Conservation (phyloP, 2,329 filamentous ascomycete genomes). For the Cyphellophora europaea region DNA sequence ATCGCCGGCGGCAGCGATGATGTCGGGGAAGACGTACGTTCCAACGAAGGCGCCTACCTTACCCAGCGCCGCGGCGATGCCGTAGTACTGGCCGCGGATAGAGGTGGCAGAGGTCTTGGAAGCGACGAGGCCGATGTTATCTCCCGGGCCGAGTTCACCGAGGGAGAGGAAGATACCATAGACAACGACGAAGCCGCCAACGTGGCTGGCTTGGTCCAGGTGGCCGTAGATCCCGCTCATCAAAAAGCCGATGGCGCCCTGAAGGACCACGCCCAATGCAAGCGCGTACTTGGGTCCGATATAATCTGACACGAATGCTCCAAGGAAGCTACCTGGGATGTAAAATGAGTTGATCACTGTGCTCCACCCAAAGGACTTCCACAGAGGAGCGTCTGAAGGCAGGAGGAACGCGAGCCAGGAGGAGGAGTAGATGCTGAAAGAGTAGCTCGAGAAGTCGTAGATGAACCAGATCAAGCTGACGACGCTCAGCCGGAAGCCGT, state of each 20-base stretch:
- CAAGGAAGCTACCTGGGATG: slow-evolving; percentile 69
- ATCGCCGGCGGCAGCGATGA: slow-evolving; percentile 52
- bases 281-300: slow-evolving; percentile 71
- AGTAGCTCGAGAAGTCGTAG: slow-evolving; percentile 77
- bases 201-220: slow-evolving; percentile 57
- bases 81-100: slow-evolving; percentile 69
- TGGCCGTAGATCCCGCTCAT: slow-evolving; percentile 72
- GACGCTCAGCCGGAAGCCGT: slow-evolving; percentile 61
- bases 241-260: slow-evolving; percentile 75
- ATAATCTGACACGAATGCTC: slow-evolving; percentile 67
- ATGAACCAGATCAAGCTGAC: slow-evolving; percentile 77
- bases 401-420: slow-evolving; percentile 52
- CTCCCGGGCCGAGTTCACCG: slow-evolving; percentile 75
- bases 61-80: slow-evolving; percentile 32
- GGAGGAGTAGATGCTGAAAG: slow-evolving; percentile 76
- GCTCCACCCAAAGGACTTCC: slow-evolving; percentile 78
- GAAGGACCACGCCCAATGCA: slow-evolving; percentile 58
- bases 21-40: slow-evolving; percentile 64
- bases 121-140: slow-evolving; percentile 82
- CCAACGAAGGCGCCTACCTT: slow-evolving; percentile 66
- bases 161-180: slow-evolving; percentile 70
- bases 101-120: slow-evolving; percentile 83
- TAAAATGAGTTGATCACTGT: slow-evolving; percentile 84
- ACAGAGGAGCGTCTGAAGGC: slow-evolving; percentile 51
- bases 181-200: slow-evolving; percentile 68